Evolutionary conservation across 1,284 basidiomycete species (phyloP).

Genomic region (Leccinum subfulvum): DNA sequence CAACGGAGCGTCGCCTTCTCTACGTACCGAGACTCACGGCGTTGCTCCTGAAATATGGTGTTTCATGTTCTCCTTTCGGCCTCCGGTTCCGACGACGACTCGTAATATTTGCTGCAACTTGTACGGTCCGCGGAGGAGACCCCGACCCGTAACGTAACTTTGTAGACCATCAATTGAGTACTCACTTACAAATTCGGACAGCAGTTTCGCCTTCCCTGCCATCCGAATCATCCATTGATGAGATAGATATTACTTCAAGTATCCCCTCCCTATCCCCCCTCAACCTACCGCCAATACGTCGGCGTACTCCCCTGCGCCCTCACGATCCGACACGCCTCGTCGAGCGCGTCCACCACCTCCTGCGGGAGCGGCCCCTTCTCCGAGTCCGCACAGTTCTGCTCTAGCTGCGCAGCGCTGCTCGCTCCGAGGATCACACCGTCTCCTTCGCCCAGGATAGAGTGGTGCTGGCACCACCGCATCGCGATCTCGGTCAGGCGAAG

Average conservation of each 20-base stretch:
- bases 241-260: too few relatives aligned
- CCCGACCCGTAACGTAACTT: background rate
- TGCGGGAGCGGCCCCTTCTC: conserved; percentile 51
- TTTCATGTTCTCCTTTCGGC: background rate
- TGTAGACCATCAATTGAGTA: background rate
- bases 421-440: conserved; percentile 47
- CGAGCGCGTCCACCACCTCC: conserved; percentile 49
- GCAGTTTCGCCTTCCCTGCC: background rate
- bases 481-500: conserved; percentile 46
- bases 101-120: background rate
- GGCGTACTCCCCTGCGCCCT: conserved; percentile 40
- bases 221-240: background rate
- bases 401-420: conserved; percentile 37
- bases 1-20: too few relatives aligned
- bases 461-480: conserved; percentile 48
- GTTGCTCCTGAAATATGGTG: too few relatives aligned
- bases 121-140: background rate
- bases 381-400: conserved; percentile 39
- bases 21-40: too few relatives aligned
- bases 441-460: conserved; percentile 40
- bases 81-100: background rate
- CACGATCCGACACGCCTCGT: conserved; percentile 48
- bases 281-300: conserved; percentile 47
- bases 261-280: background rate
- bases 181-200: too few relatives aligned